Conservation (phyloP, 1,139 yeast genomes). For the Debaryomyces psychrophilus region DNA sequence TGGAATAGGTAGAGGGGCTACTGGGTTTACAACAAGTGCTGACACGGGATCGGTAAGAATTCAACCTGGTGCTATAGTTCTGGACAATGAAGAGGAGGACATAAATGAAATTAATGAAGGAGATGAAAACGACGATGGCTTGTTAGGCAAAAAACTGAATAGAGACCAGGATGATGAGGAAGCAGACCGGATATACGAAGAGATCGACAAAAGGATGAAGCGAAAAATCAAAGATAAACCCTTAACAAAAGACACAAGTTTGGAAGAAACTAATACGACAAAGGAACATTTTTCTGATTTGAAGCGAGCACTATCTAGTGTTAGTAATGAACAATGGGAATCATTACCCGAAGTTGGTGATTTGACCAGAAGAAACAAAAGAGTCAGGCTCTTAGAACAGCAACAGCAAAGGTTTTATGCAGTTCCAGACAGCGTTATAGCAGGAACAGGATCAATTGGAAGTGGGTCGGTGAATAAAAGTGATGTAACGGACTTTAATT, state of each 20-base stretch:
- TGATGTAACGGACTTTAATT: conserved; percentile 45
- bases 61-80: conserved; percentile 39
- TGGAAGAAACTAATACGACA: conserved; percentile 21
- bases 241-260: conserved; percentile 24
- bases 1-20: conserved; percentile 94
- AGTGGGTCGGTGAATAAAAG: conserved; percentile 14
- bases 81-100: conserved; percentile 21
- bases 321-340: conserved; percentile 78
- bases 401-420: conserved; percentile 75
- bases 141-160: conserved; percentile 28
- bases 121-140: conserved; percentile 29
- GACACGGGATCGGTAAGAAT: conserved; percentile 61
- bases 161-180: conserved; percentile 66
- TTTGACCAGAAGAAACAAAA: conserved; percentile 75
- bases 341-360: conserved; percentile 88
- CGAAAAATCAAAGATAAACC: conserved; percentile 34
- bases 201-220: conserved; percentile 61
- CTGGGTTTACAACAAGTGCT: conserved; percentile 86
- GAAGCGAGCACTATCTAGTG: conserved; percentile 60
- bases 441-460: conserved; percentile 26
- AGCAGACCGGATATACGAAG: conserved; percentile 71
- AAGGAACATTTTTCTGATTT: conserved; percentile 47
- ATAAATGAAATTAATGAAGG: conserved; percentile 33
- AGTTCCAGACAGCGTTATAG: conserved; percentile 72
- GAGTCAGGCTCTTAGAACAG: conserved; percentile 66